Percentiles rank a stretch among this genome's conserved stretches.
Evolutionary conservation across 1,284 basidiomycete species (phyloP).

Genomic region (Ceratobasidium theobromae): DNA sequence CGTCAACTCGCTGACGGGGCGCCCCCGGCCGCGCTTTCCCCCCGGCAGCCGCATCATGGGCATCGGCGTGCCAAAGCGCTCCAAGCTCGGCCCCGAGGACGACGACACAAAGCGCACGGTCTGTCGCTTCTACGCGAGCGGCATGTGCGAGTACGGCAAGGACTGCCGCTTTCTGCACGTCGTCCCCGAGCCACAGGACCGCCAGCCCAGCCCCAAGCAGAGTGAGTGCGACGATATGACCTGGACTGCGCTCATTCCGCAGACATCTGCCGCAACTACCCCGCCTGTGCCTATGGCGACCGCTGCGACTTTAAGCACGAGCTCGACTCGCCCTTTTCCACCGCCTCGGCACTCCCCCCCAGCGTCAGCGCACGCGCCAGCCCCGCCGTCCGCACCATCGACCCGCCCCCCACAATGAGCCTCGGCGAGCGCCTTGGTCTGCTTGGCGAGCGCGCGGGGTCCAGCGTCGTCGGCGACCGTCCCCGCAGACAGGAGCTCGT

Average conservation of each 20-base stretch:
- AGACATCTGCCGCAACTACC: slow-evolving; percentile 31
- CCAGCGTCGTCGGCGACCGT: slow-evolving; percentile 24
- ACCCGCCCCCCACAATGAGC: not conserved
- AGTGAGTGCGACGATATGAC: not conserved
- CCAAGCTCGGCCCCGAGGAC: not conserved
- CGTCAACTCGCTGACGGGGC: slow-evolving; percentile 13
- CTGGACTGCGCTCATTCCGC: not conserved
- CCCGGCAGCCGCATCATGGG: slow-evolving; percentile 28
- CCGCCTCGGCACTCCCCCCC: slow-evolving; percentile 18
- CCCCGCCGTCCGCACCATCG: slow-evolving; percentile 1
- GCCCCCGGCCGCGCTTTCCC: slow-evolving; percentile 17
- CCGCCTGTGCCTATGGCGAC: slow-evolving; percentile 27
- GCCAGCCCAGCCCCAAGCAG: not conserved
- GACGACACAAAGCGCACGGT: slow-evolving; percentile 23
- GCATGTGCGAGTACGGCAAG: slow-evolving; percentile 30
- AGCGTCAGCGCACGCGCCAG: slow-evolving; percentile 23
- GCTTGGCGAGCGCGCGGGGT: slow-evolving; percentile 19
- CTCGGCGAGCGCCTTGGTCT: slow-evolving; percentile 25
- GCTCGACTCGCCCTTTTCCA: slow-evolving; percentile 24
- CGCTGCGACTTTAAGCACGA: slow-evolving; percentile 27
- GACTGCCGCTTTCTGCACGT: slow-evolving; percentile 26
- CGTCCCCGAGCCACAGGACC: slow-evolving; percentile 14
- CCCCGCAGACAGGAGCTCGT: slow-evolving; percentile 14
- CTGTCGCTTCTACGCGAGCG: slow-evolving; percentile 15
- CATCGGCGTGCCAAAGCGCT: slow-evolving; percentile 29